Evolutionary conservation across 352 stramenopile genomes (phyloP).

Genomic region (Globisporangium polare): DNA sequence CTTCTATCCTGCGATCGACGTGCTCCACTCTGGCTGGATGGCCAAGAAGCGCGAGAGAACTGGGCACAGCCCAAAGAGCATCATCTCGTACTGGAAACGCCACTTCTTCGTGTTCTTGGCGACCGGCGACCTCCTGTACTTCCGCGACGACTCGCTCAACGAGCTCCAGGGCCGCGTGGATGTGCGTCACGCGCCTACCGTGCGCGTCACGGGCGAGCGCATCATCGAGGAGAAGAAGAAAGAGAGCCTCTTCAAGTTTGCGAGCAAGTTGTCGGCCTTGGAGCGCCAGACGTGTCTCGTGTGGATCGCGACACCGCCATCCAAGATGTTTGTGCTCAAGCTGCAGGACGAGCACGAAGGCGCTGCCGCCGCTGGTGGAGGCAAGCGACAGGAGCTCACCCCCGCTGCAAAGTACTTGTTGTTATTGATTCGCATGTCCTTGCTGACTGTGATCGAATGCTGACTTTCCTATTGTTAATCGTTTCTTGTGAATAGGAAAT

Average conservation of each 20-base stretch:
- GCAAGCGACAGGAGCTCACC: conserved; percentile 43
- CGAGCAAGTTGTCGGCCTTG: conserved; percentile 43
- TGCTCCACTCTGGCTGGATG: conserved; percentile 69
- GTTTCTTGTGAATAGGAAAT: conserved; percentile 32
- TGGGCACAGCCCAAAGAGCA: conserved; percentile 63
- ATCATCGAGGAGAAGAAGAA: conserved; percentile 76
- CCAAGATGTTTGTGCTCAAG: conserved; percentile 83
- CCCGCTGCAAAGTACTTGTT: conserved; percentile 43
- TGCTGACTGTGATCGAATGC: neutral
- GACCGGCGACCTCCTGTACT: conserved; percentile 74
- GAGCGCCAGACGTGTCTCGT: conserved; percentile 69
- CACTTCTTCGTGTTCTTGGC: conserved; percentile 78
- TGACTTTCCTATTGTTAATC: neutral
- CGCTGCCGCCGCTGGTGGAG: conserved; percentile 12
- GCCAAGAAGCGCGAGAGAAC: conserved; percentile 73
- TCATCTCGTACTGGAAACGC: conserved; percentile 85
- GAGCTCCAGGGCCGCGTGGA: conserved; percentile 75
- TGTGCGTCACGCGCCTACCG: conserved; percentile 70
- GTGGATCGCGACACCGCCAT: conserved; percentile 79
- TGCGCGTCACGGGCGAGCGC: conserved; percentile 70
- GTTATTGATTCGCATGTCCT: neutral
- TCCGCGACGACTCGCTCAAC: conserved; percentile 65
- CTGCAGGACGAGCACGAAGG: conserved; percentile 64
- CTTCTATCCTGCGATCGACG: conserved; percentile 70
- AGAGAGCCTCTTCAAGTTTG: conserved; percentile 70